Evolutionary conservation across 2,329 filamentous ascomycete species (phyloP).

Genomic region (Pseudogymnoascus sp.): DNA sequence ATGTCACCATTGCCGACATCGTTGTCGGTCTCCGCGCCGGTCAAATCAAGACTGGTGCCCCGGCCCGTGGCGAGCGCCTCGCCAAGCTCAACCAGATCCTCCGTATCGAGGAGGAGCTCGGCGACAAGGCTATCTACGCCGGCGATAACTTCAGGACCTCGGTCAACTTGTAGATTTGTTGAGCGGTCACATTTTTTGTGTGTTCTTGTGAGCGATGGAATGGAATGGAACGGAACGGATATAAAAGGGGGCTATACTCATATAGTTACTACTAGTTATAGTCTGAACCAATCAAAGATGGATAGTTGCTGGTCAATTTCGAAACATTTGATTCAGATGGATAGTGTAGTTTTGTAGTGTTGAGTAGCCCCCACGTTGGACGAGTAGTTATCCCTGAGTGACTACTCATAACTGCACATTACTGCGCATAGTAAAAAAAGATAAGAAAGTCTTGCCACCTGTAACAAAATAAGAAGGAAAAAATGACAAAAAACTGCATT

Average conservation of each 20-base stretch:
- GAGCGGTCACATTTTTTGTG: constrained; percentile 6
- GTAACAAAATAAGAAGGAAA: neutral
- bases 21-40: constrained; percentile 92
- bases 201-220: constrained; percentile 9
- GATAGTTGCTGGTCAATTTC: neutral
- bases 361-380: neutral
- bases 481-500: neutral
- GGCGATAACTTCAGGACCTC: constrained; percentile 86
- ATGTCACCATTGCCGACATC: constrained; percentile 98
- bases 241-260: constrained; percentile 1
- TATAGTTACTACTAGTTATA: neutral
- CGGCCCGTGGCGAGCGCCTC: constrained; percentile 91
- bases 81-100: constrained; percentile 99
- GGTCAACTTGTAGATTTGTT: constrained; percentile 65
- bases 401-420: neutral
- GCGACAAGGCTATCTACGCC: constrained; percentile 82
- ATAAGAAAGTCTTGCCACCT: neutral
- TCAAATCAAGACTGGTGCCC: constrained; percentile 98
- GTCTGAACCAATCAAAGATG: neutral
- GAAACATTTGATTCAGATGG: neutral
- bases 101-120: constrained; percentile 98
- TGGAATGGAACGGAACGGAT: neutral
- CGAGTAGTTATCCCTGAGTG: neutral
- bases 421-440: neutral
- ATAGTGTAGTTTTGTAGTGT: neutral